These are phyloP conservation scores for Spencermartinsiella ligniputridi DNA, from an alignment of 1,139 yeast genomes.

Conservation along the genomic window DNA sequence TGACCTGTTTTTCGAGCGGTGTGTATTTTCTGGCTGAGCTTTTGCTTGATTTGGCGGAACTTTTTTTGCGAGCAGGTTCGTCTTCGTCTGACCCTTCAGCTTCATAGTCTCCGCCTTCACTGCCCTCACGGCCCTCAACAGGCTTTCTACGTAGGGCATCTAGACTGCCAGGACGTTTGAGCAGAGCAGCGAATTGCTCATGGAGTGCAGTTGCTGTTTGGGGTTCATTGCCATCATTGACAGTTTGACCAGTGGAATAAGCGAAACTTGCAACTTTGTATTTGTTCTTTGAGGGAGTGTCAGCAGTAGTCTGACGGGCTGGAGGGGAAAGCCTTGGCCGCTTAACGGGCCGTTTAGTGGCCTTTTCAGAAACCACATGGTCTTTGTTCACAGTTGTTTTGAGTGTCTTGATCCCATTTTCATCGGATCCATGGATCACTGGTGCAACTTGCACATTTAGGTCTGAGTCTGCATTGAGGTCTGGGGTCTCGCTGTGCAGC, in stretches of 20 bases:
- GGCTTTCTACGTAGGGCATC: conserved; percentile 15
- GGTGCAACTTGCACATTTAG: too few species aligned
- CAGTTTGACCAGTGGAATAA: background rate
- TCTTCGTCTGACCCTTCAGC: conserved; percentile 3
- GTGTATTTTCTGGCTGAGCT: conserved; percentile 41
- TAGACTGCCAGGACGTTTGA: conserved; percentile 20
- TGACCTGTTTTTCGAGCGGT: conserved; percentile 75
- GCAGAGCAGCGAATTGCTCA: conserved; percentile 15
- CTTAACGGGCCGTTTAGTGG: too few species aligned
- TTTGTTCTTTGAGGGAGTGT: background rate
- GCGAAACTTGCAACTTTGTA: background rate
- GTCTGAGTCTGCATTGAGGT: too few species aligned
- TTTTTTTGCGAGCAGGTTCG: background rate
- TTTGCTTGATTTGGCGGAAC: conserved; percentile 2
- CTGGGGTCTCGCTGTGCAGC: too few species aligned
- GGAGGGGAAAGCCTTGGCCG: too few species aligned
- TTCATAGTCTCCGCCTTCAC: conserved; percentile 6
- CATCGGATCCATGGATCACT: too few species aligned
- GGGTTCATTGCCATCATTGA: background rate
- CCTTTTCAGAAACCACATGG: too few species aligned
- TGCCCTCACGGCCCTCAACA: conserved; percentile 3
- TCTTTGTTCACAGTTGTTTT: too few species aligned
- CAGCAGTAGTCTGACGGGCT: too few species aligned
- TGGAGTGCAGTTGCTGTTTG: conserved; percentile 7
- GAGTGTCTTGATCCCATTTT: too few species aligned